A percentile compares a stretch with the other conserved stretches of the same genome.
Evolutionary conservation across 2,329 filamentous ascomycete species (phyloP).

Genomic region (Cercospora berteroae): DNA sequence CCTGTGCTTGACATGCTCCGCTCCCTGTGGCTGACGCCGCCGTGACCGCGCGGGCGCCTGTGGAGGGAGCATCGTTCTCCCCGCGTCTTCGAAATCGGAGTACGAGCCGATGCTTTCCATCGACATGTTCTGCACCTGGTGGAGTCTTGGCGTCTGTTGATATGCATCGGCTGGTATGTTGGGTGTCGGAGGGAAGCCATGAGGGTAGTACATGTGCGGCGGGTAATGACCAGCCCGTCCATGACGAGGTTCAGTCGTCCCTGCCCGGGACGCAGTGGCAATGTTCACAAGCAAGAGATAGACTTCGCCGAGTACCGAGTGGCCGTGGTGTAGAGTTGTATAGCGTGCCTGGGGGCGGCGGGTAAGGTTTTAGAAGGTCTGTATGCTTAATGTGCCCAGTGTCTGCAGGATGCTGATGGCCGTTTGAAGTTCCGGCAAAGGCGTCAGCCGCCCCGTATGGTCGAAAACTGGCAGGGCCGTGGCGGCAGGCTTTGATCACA

Average conservation of each 20-base stretch:
- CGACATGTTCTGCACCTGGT: slow-evolving; percentile 36
- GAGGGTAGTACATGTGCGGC: slow-evolving; percentile 35
- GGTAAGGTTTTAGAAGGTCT: slow-evolving; percentile 21
- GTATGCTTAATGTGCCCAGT: slow-evolving; percentile 28
- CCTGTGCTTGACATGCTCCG: slow-evolving; percentile 86
- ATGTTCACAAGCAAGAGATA: slow-evolving; percentile 1
- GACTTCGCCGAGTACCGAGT: neutral
- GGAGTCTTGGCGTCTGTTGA: slow-evolving; percentile 25
- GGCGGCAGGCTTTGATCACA: slow-evolving; percentile 20
- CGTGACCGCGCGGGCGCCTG: slow-evolving; percentile 29
- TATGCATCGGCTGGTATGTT: slow-evolving; percentile 31
- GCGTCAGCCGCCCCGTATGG: slow-evolving; percentile 29
- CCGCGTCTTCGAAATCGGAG: slow-evolving; percentile 35
- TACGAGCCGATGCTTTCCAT: slow-evolving; percentile 37
- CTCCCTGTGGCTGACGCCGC: slow-evolving; percentile 31
- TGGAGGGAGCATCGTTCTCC: slow-evolving; percentile 28
- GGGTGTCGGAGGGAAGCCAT: slow-evolving; percentile 31
- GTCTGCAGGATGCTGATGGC: slow-evolving; percentile 23
- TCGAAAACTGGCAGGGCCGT: slow-evolving; percentile 24
- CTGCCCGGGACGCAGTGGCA: neutral
- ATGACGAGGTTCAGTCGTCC: slow-evolving; percentile 23
- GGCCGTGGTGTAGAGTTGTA: slow-evolving; percentile 19
- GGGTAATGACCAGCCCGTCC: slow-evolving; percentile 31
- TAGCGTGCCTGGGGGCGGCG: slow-evolving; percentile 20
- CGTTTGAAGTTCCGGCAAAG: slow-evolving; percentile 25